Evolutionary conservation across 1,284 basidiomycete species (phyloP).

Genomic region (Irpex rosettiformis): DNA sequence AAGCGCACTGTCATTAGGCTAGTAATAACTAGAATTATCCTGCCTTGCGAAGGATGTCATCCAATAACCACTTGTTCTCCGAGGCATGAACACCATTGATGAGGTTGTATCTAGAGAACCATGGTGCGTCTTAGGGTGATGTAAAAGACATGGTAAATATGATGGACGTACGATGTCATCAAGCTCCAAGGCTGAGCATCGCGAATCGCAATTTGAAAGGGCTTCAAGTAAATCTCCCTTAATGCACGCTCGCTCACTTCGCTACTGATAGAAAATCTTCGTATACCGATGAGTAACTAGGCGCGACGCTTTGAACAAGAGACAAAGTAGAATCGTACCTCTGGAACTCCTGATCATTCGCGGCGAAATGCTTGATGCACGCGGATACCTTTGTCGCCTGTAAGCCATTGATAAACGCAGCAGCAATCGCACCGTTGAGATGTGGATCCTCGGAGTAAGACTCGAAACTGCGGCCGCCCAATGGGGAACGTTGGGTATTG

Average conservation of each 20-base stretch:
- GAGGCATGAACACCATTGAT: constrained; percentile 65
- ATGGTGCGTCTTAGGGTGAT: no score
- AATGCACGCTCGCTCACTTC: constrained; percentile 64
- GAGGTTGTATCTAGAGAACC: constrained; percentile 53
- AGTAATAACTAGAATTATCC: not conserved
- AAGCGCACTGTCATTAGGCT: no score
- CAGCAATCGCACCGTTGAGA: constrained; percentile 60
- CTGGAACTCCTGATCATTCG: constrained; percentile 51
- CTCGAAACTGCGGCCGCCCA: constrained; percentile 63
- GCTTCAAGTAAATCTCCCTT: constrained; percentile 68
- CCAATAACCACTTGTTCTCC: constrained; percentile 57
- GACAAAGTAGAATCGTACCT: constrained; percentile 29
- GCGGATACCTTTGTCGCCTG: constrained; percentile 64
- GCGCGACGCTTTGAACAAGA: no score
- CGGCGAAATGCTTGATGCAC: constrained; percentile 63
- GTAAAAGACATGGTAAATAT: no score
- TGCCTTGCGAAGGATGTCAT: constrained; percentile 53
- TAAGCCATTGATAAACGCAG: constrained; percentile 68
- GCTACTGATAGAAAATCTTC: constrained; percentile 47
- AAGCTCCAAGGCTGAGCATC: constrained; percentile 61
- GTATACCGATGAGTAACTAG: no score
- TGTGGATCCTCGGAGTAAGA: constrained; percentile 77
- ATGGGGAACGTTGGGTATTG: constrained; percentile 53
- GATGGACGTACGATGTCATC: constrained; percentile 56
- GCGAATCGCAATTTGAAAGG: constrained; percentile 73